Evolutionary conservation across 495 filamentous ascomycete genomes (phyloP).

Genomic region (Beverwykella pulmonaria): DNA sequence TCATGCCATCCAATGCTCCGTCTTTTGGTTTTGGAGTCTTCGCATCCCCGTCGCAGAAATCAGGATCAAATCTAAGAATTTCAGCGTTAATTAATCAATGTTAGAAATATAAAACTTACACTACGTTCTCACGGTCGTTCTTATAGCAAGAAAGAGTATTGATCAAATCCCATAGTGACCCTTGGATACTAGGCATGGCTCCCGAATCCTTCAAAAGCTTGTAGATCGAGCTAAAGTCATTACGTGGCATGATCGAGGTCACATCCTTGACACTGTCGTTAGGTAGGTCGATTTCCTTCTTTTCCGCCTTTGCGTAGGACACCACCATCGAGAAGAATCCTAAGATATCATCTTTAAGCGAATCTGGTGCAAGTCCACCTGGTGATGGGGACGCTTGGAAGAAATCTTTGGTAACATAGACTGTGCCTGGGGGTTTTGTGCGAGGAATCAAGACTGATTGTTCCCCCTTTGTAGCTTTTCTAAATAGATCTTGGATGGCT

Average conservation of each 20-base stretch:
- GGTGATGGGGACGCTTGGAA: slow-evolving; percentile 24
- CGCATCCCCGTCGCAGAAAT: background rate
- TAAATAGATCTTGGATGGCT: slow-evolving; percentile 32
- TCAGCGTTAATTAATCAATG: background rate
- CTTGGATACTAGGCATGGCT: slow-evolving; percentile 8
- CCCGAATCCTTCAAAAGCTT: slow-evolving; percentile 16
- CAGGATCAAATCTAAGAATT: slow-evolving; percentile 5
- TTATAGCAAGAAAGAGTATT: slow-evolving; percentile 38
- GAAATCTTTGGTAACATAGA: slow-evolving; percentile 28
- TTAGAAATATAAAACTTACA: slow-evolving; percentile 10
- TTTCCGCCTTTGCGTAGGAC: slow-evolving; percentile 35
- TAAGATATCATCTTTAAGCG: slow-evolving; percentile 31
- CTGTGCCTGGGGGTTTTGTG: background rate
- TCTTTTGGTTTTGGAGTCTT: background rate
- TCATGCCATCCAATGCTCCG: background rate
- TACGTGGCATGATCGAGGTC: slow-evolving; percentile 37
- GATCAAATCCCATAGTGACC: slow-evolving; percentile 23
- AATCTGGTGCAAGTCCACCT: slow-evolving; percentile 14
- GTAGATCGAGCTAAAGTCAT: slow-evolving; percentile 35
- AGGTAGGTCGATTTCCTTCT: too few species aligned
- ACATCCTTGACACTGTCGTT: slow-evolving; percentile 11
- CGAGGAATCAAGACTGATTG: background rate
- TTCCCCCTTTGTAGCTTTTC: background rate
- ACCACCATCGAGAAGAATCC: slow-evolving; percentile 36
- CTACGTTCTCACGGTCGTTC: slow-evolving; percentile 1